A percentile compares a stretch with the other conserved stretches of the same genome.
phyloP scores from a whole-genome alignment of 1,139 yeast species.

The Yamadazyma spencermartinsiae region DNA sequence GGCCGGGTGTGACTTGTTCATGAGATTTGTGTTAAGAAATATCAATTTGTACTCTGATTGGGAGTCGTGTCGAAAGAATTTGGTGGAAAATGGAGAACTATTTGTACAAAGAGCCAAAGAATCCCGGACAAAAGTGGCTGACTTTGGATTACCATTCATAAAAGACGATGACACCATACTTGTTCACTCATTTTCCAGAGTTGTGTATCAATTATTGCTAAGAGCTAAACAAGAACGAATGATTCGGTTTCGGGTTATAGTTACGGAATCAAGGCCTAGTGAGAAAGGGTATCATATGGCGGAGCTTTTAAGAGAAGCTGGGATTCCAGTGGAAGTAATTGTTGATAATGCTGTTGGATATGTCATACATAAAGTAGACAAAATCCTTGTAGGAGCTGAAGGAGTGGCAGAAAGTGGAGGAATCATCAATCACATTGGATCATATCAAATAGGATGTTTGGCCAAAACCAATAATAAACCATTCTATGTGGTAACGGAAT shows the following conservation, averaged over 20 bases:
- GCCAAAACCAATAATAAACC: constrained; percentile 93
- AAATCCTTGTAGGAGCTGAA: constrained; percentile 95
- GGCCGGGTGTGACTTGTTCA: constrained; percentile 97
- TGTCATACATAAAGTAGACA: constrained; percentile 87
- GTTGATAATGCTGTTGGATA: constrained; percentile 95
- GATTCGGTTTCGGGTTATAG: constrained; percentile 84
- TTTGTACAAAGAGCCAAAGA: constrained; percentile 92
- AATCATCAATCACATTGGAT: constrained; percentile 91
- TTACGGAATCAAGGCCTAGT: constrained; percentile 90
- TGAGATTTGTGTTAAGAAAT: constrained; percentile 88
- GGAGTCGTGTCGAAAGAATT: constrained; percentile 88
- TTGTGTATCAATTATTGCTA: constrained; percentile 72
- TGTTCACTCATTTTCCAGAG: constrained; percentile 92
- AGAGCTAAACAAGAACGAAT: constrained; percentile 71
- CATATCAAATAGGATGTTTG: constrained; percentile 91
- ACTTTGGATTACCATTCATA: constrained; percentile 83
- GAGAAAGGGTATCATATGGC: constrained; percentile 81
- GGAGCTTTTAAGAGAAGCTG: constrained; percentile 62
- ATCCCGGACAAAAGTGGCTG: constrained; percentile 84
- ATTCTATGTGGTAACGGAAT: constrained; percentile 89
- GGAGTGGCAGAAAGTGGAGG: constrained; percentile 99
- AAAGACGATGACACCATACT: constrained; percentile 89
- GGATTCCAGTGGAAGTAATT: constrained; percentile 87
- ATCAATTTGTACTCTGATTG: constrained; percentile 89
- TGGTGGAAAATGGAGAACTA: constrained; percentile 90